Percentiles rank a stretch among this genome's conserved stretches.
Evolutionary conservation across 2,329 filamentous ascomycete species (phyloP).

Genomic region (Monosporascus sp.): DNA sequence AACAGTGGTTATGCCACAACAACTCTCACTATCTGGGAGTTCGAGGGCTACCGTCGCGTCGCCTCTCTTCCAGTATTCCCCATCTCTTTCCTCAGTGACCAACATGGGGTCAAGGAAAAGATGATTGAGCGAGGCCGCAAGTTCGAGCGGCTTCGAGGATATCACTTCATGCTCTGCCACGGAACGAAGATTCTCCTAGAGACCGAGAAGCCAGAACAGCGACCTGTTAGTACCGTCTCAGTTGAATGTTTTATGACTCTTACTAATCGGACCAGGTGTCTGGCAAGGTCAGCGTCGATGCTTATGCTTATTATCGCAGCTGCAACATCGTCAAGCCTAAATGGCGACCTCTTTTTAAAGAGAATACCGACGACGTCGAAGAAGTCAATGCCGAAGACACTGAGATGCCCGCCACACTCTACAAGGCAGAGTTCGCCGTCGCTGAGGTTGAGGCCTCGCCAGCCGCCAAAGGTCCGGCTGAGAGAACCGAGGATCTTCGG

Average conservation of each 20-base stretch:
- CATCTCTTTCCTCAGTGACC: constrained; percentile 18
- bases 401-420: constrained; percentile 1
- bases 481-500: constrained; percentile 17
- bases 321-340: constrained; percentile 24
- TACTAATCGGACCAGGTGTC: constrained; percentile 5
- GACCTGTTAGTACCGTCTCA: constrained; percentile 14
- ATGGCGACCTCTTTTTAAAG: constrained; percentile 13
- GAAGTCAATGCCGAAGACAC: constrained; percentile 2
- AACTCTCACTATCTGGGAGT: constrained; percentile 19
- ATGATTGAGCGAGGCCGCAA: constrained; percentile 26
- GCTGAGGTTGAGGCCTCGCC: background rate
- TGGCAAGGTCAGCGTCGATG: constrained; percentile 29
- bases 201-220: constrained; percentile 16
- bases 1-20: constrained; percentile 22
- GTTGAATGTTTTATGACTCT: background rate
- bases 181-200: constrained; percentile 25
- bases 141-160: constrained; percentile 28
- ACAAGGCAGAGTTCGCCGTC: constrained; percentile 5
- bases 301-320: constrained; percentile 29
- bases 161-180: constrained; percentile 23
- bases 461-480: constrained; percentile 5
- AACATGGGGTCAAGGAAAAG: constrained; percentile 15
- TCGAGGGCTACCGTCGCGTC: constrained; percentile 21
- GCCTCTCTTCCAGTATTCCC: constrained; percentile 24
- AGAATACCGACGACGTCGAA: background rate